phyloP scores from a whole-genome alignment of 2,329 filamentous ascomycete species.

The Nakataea oryzae region DNA sequence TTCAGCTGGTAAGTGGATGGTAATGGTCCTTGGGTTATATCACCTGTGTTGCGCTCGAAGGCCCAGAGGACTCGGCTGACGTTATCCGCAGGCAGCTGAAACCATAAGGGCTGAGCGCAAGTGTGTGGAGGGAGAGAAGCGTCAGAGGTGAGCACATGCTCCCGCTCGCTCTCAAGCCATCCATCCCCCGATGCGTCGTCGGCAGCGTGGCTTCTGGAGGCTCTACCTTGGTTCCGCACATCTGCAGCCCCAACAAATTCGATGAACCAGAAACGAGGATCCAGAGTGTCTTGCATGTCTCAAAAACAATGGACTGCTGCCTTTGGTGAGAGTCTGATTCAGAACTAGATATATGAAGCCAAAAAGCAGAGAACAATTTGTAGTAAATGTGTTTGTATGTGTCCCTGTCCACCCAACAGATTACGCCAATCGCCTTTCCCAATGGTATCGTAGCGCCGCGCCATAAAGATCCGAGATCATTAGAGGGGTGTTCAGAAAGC shows the following conservation, averaged over 20 bases:
- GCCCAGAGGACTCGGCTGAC: background rate
- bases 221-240: too few relatives aligned
- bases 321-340: background rate
- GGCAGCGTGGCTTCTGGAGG: too few relatives aligned
- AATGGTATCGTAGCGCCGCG: background rate
- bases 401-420: background rate
- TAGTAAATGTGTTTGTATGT: background rate
- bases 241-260: too few relatives aligned
- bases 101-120: too few relatives aligned
- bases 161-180: too few relatives aligned
- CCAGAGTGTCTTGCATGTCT: too few relatives aligned
- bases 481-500: background rate
- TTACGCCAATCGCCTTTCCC: background rate
- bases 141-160: too few relatives aligned
- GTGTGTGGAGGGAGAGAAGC: too few relatives aligned
- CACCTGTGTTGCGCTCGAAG: background rate
- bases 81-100: background rate
- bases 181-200: too few relatives aligned
- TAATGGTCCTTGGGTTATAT: too few relatives aligned
- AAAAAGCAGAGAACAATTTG: background rate
- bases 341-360: background rate
- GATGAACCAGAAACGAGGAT: too few relatives aligned
- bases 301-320: too few relatives aligned
- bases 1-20: background rate
- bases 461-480: background rate